These are phyloP conservation scores for Metroxylon sagu DNA, from an alignment of 176 grass and related monocot genomes.

Conservation along the genomic window DNA sequence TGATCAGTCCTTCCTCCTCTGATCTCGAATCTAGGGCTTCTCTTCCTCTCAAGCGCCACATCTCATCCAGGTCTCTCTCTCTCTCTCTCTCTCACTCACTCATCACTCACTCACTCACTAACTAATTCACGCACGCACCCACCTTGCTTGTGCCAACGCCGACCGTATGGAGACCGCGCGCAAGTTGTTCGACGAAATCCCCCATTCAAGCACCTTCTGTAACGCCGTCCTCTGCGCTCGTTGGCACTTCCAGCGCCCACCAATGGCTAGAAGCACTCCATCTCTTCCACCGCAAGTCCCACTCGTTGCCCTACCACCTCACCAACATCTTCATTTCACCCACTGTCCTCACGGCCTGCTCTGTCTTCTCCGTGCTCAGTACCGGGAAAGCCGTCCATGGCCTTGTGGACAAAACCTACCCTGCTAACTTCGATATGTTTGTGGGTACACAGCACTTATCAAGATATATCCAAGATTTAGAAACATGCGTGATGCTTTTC, in stretches of 20 bases:
- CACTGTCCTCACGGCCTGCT: slow-evolving; percentile 33
- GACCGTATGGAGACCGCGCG: background rate
- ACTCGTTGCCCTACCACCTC: background rate
- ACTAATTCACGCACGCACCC: background rate
- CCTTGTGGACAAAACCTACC: slow-evolving; percentile 24
- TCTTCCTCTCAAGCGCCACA: no score
- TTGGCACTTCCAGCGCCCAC: slow-evolving; percentile 8
- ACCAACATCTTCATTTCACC: slow-evolving; percentile 34
- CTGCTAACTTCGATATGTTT: slow-evolving; percentile 33
- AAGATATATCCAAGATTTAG: slow-evolving; percentile 47
- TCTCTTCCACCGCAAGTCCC: slow-evolving; percentile 19
- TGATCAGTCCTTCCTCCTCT: no score
- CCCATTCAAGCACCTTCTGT: slow-evolving; percentile 9
- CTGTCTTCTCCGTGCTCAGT: slow-evolving; percentile 26
- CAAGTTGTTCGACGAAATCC: slow-evolving; percentile 4
- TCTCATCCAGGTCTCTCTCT: no score
- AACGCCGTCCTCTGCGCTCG: slow-evolving; percentile 58
- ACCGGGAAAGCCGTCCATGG: slow-evolving; percentile 40
- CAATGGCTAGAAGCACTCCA: slow-evolving; percentile 28
- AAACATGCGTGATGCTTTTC: slow-evolving; percentile 32
- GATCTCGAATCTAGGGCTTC: no score
- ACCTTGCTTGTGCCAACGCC: background rate
- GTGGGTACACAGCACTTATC: slow-evolving; percentile 34
- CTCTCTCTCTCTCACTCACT: no score
- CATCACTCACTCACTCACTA: no score